Conservation (phyloP, 306 rosid species). For the Styphnolobium japonicum region DNA sequence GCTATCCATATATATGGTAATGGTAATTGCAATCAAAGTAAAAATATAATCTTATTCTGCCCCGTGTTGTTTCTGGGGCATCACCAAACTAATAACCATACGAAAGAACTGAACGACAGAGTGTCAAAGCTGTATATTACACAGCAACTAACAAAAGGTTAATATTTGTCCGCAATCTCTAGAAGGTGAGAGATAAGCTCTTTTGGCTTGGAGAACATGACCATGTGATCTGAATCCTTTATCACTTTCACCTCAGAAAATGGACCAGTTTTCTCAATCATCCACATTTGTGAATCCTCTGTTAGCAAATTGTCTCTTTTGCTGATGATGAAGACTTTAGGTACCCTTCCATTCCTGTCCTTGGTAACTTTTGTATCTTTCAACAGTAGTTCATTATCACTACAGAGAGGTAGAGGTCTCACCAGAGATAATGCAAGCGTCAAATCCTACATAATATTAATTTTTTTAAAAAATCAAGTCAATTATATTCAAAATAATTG, state of each 20-base stretch:
- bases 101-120: no score
- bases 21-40: no score
- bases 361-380: neutral
- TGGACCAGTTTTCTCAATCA: no score
- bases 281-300: constrained; percentile 17
- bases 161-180: neutral
- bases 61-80: no score
- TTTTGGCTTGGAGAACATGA: constrained; percentile 28
- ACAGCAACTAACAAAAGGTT: neutral
- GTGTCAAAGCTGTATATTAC: no score
- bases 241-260: constrained; percentile 26
- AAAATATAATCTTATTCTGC: no score
- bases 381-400: neutral
- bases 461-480: no score
- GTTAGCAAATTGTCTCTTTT: neutral
- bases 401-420: neutral
- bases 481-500: no score
- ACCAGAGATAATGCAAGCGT: constrained; percentile 26
- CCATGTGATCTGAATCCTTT: constrained; percentile 34
- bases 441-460: constrained; percentile 26
- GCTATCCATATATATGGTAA: no score
- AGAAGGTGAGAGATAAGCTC: constrained; percentile 13
- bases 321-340: constrained; percentile 14
- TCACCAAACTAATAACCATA: no score
- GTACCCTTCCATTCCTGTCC: constrained; percentile 29